Percentiles rank a stretch among this genome's conserved stretches.
phyloP scores from a whole-genome alignment of 169 alveolate genomes.

The Theileria annulata region DNA sequence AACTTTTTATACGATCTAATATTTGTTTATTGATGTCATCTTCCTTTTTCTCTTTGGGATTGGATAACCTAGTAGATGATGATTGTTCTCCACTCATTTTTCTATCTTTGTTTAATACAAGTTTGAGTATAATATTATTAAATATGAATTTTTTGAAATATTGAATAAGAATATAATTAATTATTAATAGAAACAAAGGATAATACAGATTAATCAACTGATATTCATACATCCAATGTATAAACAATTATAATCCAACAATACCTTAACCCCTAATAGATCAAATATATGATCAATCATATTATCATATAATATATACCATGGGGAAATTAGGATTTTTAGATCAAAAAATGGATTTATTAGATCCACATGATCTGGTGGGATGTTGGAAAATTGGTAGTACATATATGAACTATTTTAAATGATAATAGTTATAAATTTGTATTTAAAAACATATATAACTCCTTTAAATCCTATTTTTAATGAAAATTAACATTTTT shows the following conservation, averaged over 20 bases:
- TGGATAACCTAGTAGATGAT: background rate
- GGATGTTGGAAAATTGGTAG: background rate
- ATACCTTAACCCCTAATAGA: background rate
- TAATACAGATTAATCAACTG: background rate
- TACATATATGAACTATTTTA: no score
- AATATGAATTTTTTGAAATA: background rate
- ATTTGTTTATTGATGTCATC: background rate
- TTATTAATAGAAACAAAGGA: no score
- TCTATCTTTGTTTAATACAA: no score
- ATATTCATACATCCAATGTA: background rate
- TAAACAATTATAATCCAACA: background rate
- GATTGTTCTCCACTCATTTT: background rate
- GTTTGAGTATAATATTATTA: background rate
- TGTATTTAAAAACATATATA: no score
- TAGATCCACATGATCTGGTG: background rate
- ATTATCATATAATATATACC: no score
- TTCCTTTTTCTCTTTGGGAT: background rate
- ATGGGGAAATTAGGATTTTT: background rate
- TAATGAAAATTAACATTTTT: background rate
- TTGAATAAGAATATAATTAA: no score
- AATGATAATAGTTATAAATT: no score
- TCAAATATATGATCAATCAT: background rate
- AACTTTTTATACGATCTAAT: background rate
- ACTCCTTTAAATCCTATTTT: no score
- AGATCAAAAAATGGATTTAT: background rate